phyloP scores from a whole-genome alignment of 495 filamentous ascomycete genomes.

The Parathielavia appendiculata region DNA sequence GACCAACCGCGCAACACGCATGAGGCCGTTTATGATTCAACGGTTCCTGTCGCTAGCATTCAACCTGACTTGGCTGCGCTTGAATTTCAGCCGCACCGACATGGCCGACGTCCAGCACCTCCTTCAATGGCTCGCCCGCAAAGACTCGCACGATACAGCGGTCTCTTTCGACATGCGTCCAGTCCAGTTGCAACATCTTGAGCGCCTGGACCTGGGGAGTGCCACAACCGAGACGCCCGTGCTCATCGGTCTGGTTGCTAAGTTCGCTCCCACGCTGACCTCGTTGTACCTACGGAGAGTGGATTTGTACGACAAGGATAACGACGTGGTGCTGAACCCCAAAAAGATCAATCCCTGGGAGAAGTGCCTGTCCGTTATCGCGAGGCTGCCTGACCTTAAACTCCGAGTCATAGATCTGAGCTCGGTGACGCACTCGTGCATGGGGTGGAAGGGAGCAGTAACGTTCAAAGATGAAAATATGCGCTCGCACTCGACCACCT shows the following conservation, averaged over 20 bases:
- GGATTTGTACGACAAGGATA: slow-evolving; percentile 3
- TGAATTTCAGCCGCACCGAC: slow-evolving; percentile 27
- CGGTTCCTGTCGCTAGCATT: slow-evolving; percentile 28
- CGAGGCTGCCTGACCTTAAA: slow-evolving; percentile 12
- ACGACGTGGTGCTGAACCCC: background rate
- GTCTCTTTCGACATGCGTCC: background rate
- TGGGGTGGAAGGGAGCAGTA: background rate
- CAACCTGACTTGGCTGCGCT: slow-evolving; percentile 35
- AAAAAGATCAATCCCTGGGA: slow-evolving; percentile 25
- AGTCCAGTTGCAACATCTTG: slow-evolving; percentile 25
- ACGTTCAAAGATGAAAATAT: background rate
- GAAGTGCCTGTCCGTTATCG: slow-evolving; percentile 17
- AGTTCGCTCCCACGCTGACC: slow-evolving; percentile 34
- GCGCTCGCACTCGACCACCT: background rate
- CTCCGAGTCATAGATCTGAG: slow-evolving; percentile 11
- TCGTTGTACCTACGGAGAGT: slow-evolving; percentile 34
- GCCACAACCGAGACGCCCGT: slow-evolving; percentile 10
- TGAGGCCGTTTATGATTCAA: slow-evolving; percentile 14
- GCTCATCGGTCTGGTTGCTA: slow-evolving; percentile 32
- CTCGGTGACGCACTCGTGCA: background rate
- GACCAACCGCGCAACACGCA: background rate
- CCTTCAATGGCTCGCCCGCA: slow-evolving; percentile 10
- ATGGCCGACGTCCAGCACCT: background rate
- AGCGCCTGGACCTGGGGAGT: slow-evolving; percentile 39
- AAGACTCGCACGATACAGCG: background rate